Evolutionary conservation across 805 yeast species (phyloP).

Genomic region (Ogataea pilisensis): DNA sequence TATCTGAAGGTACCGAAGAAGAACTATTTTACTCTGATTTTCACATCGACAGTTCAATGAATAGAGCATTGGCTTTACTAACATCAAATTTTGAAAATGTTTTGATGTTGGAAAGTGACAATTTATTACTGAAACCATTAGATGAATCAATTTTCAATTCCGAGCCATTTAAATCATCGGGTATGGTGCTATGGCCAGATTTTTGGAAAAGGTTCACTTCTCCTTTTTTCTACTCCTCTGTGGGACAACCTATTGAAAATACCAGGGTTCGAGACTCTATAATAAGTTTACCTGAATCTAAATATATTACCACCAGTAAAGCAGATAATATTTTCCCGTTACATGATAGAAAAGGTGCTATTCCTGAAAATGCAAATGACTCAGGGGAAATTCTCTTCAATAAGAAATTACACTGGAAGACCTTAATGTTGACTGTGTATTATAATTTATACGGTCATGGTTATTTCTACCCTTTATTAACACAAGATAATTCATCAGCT

Average conservation of each 20-base stretch:
- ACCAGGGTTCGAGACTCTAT: conserved; percentile 32
- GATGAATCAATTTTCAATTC: conserved; percentile 35
- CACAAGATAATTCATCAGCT: conserved; percentile 40
- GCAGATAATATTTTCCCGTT: conserved; percentile 17
- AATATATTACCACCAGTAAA: conserved; percentile 23
- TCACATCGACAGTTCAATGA: conserved; percentile 29
- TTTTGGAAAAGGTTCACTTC: conserved; percentile 76
- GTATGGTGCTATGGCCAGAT: conserved; percentile 75
- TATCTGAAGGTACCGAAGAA: conserved; percentile 26
- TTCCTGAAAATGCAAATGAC: conserved; percentile 47
- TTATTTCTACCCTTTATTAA: conserved; percentile 37
- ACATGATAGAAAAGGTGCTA: conserved; percentile 38
- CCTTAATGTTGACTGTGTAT: conserved; percentile 43
- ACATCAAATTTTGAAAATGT: conserved; percentile 44
- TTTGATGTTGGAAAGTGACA: conserved; percentile 43
- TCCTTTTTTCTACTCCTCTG: conserved; percentile 63
- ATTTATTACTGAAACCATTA: conserved; percentile 37
- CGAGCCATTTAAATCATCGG: conserved; percentile 47
- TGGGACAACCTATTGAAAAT: conserved; percentile 40
- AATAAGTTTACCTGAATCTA: conserved; percentile 20
- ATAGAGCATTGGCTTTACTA: conserved; percentile 38
- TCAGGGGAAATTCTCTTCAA: conserved; percentile 48
- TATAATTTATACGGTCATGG: conserved; percentile 46
- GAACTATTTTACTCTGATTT: conserved; percentile 38
- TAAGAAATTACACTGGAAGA: conserved; percentile 43